phyloP scores from a whole-genome alignment of 1,284 basidiomycete species.

The Apiotrichum mycotoxinovorans region DNA sequence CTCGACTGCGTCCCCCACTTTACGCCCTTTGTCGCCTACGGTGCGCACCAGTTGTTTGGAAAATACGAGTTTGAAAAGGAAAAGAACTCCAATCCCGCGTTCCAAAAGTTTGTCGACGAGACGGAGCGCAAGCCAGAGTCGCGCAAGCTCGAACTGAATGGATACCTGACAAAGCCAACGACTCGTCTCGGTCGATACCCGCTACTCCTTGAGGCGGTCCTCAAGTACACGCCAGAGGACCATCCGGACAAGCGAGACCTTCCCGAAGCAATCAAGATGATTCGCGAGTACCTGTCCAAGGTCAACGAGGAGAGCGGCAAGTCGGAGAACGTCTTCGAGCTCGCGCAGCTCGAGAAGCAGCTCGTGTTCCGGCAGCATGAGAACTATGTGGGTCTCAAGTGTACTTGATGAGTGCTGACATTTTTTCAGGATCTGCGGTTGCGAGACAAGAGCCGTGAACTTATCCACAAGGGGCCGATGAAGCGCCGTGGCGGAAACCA shows the following conservation, averaged over 20 bases:
- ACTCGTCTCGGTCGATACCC: constrained; percentile 95
- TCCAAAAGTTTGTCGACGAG: constrained; percentile 91
- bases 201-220: constrained; percentile 82
- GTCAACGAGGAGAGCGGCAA: constrained; percentile 91
- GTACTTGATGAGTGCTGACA: constrained; percentile 6
- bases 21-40: constrained; percentile 88
- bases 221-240: constrained; percentile 89
- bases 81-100: constrained; percentile 87
- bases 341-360: constrained; percentile 84
- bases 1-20: constrained; percentile 86
- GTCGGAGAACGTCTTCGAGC: constrained; percentile 88
- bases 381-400: constrained; percentile 67
- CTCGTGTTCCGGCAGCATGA: constrained; percentile 80
- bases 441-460: constrained; percentile 79
- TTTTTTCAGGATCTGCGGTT: constrained; percentile 79
- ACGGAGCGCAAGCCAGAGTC: constrained; percentile 92
- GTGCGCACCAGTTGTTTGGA: constrained; percentile 94
- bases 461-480: constrained; percentile 89
- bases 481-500: constrained; percentile 77
- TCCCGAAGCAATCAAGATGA: constrained; percentile 71
- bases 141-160: constrained; percentile 94
- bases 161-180: constrained; percentile 96
- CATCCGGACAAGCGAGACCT: constrained; percentile 79
- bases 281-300: constrained; percentile 78
- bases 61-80: constrained; percentile 99